phyloP scores from a whole-genome alignment of 1,284 basidiomycete species.

The Ganoderma multipileum region DNA sequence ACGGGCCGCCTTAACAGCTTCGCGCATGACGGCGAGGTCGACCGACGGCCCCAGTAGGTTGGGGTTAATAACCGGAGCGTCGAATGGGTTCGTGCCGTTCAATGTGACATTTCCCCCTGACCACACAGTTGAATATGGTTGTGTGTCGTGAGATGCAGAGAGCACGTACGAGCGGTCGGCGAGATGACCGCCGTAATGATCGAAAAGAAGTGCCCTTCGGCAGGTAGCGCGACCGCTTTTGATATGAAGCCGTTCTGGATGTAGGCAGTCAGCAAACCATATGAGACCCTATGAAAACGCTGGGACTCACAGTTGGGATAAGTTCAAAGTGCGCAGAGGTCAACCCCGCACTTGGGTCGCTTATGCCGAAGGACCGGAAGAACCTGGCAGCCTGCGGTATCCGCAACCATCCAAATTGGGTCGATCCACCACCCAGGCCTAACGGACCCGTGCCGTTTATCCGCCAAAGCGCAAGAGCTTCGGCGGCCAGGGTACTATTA shows the following conservation, averaged over 20 bases:
- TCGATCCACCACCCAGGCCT: neutral
- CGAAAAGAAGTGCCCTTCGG: conserved; percentile 21
- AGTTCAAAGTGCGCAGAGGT: conserved; percentile 30
- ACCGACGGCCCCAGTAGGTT: conserved; percentile 20
- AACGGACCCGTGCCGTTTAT: conserved; percentile 15
- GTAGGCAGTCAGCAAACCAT: neutral
- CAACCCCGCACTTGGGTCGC: conserved; percentile 28
- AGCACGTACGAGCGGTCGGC: conserved; percentile 19
- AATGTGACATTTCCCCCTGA: conserved; percentile 35
- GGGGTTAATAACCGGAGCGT: conserved; percentile 32
- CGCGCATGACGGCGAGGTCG: conserved; percentile 27
- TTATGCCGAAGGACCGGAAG: conserved; percentile 5
- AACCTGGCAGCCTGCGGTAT: conserved; percentile 5
- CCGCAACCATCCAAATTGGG: conserved; percentile 22
- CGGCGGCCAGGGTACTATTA: conserved; percentile 21
- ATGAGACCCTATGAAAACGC: neutral
- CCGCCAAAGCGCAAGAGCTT: conserved; percentile 26
- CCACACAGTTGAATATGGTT: conserved; percentile 5
- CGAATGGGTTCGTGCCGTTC: conserved; percentile 29
- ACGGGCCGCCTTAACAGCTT: conserved; percentile 15
- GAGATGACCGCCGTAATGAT: conserved; percentile 18
- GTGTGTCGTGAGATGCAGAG: neutral
- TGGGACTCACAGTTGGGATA: neutral
- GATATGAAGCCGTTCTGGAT: conserved; percentile 15
- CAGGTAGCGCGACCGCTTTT: conserved; percentile 7